phyloP scores from a whole-genome alignment of 139 green algal species.

The Chlamydomonas sp. region DNA sequence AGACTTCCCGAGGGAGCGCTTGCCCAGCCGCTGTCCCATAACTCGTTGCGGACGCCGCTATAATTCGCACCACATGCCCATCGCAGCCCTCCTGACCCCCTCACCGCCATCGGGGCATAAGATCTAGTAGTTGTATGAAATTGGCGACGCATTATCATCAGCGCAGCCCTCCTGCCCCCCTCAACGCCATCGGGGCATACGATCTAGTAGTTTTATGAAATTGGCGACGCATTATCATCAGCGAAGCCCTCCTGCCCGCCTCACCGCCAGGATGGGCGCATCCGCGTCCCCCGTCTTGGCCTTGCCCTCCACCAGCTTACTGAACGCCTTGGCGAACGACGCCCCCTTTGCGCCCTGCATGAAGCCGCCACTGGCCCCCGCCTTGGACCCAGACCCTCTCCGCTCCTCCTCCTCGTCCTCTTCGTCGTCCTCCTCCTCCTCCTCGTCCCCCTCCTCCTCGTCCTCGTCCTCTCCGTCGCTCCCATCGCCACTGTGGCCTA shows the following conservation, averaged over 20 bases:
- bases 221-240: neutral
- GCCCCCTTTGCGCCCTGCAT: slow-evolving; percentile 66
- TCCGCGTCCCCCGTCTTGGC: slow-evolving; percentile 3
- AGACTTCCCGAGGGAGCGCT: too few relatives aligned
- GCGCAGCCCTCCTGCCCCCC: neutral
- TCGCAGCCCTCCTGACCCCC: too few relatives aligned
- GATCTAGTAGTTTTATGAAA: too few relatives aligned
- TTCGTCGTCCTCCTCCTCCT: slow-evolving; percentile 20
- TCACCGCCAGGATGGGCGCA: slow-evolving; percentile 52
- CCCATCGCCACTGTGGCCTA: slow-evolving; percentile 23
- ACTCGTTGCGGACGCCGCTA: too few relatives aligned
- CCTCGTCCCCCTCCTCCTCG: neutral
- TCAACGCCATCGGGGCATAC: slow-evolving; percentile 28
- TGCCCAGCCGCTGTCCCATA: too few relatives aligned
- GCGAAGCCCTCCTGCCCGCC: neutral
- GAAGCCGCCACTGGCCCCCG: slow-evolving; percentile 44
- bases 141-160: neutral
- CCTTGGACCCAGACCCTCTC: slow-evolving; percentile 11
- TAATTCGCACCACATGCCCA: too few relatives aligned
- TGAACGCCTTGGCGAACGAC: slow-evolving; percentile 82
- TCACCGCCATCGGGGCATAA: too few relatives aligned
- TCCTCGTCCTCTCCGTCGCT: slow-evolving; percentile 9
- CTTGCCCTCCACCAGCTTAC: slow-evolving; percentile 67
- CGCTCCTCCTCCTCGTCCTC: slow-evolving; percentile 15
- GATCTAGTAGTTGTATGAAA: too few relatives aligned